Evolutionary conservation across 2,329 filamentous ascomycete species (phyloP), one percentile per base, ranked within the genome.

Genomic region (Basipetospora chlamydospora): DNA sequence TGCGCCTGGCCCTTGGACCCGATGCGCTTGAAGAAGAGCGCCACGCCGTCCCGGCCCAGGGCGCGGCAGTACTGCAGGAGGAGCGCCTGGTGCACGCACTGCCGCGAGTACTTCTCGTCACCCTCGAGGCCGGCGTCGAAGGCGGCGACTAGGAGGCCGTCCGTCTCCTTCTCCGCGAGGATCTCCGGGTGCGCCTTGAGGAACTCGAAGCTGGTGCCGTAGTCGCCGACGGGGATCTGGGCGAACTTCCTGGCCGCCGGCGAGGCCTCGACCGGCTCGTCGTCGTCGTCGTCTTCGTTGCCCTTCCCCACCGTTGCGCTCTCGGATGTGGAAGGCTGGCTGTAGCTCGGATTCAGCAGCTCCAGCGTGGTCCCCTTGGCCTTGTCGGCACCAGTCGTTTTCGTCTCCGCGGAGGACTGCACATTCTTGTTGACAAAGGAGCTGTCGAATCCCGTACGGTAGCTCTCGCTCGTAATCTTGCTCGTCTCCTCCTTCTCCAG

Each of bases 11-110:
- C 83, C 47, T 75, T 76, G 3, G 82, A 93, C 16, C 82, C 90
- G 55, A 98, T 87, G 40, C 88, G 80, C 61, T 90, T 93, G 71
- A 98, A 98, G 67, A 98, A 98, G 21, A 96, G 61, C 5, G 75
- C 72, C 7, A 95, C 86, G 16, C 88, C 88, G 49, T 96, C 85
- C 44, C 74, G 76, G 42, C 88, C 87, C 6, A 98, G 68, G 28
- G 85, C 80, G 8, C 88, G 76, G 60, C 90, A 98, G 63, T 98
- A 98, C 56, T 98, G 90, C 28, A 98, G 63, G 10, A 98, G 67
- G 12, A 96, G 67, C 3, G 81, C 88, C 55, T 96, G 87, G 58
- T 98, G 90, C 16, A 98, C 86, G 57, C 79, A 95, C 54, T 88
- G 83, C 33, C 78, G 73, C 4, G 84, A 77, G 46, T 80, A 73